phyloP scores from a whole-genome alignment of 2,329 filamentous ascomycete genomes.

The Colletotrichum sp. region DNA sequence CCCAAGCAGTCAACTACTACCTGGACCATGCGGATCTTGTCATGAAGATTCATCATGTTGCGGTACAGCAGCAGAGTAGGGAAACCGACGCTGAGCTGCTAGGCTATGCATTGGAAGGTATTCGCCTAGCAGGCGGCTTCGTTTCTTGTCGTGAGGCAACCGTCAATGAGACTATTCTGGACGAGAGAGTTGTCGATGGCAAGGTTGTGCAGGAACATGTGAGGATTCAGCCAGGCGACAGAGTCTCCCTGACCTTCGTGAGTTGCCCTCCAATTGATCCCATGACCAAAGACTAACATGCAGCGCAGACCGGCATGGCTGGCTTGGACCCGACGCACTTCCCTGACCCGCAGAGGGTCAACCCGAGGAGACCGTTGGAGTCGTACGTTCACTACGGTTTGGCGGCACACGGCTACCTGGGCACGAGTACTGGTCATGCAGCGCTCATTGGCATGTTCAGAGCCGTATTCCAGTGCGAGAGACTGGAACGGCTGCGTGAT shows the following conservation, averaged over 20 bases:
- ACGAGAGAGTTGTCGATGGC: slow-evolving; percentile 49
- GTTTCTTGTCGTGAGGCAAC: slow-evolving; percentile 64
- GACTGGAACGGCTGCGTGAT: slow-evolving; percentile 58
- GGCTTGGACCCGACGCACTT: slow-evolving; percentile 63
- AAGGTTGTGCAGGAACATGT: slow-evolving; percentile 36
- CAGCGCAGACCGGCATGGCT: slow-evolving; percentile 41
- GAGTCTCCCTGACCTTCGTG: slow-evolving; percentile 69
- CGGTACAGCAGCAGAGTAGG: slow-evolving; percentile 56
- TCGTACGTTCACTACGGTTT: slow-evolving; percentile 69
- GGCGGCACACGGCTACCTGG: slow-evolving; percentile 68
- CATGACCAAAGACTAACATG: not conserved
- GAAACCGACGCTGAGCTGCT: slow-evolving; percentile 68
- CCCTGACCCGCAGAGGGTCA: slow-evolving; percentile 64
- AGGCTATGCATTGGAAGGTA: slow-evolving; percentile 74
- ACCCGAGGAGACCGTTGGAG: slow-evolving; percentile 66
- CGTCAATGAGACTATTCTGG: slow-evolving; percentile 45
- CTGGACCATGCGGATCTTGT: slow-evolving; percentile 64
- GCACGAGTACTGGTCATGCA: slow-evolving; percentile 62
- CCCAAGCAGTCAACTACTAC: slow-evolving; percentile 76
- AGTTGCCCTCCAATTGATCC: slow-evolving; percentile 18
- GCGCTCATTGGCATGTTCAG: slow-evolving; percentile 73
- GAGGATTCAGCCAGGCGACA: slow-evolving; percentile 58
- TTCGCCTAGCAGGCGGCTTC: slow-evolving; percentile 69
- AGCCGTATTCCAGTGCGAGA: slow-evolving; percentile 64
- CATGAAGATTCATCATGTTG: slow-evolving; percentile 64